These are phyloP conservation scores for Fagus sylvatica DNA, from an alignment of 306 rosid species.

Conservation along the genomic window DNA sequence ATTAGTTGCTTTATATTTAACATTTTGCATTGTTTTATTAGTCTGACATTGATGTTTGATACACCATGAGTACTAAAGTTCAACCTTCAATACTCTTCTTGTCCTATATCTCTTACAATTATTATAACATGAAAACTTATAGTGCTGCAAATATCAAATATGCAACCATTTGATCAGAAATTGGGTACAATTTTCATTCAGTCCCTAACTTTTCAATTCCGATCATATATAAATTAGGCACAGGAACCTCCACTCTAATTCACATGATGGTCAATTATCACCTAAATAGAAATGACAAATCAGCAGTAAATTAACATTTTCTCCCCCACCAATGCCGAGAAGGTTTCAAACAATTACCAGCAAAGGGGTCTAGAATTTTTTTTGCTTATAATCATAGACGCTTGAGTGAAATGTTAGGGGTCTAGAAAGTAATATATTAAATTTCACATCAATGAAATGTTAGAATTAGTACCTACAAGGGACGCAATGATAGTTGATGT, in stretches of 20 bases:
- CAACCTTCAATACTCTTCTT: constrained; percentile 24
- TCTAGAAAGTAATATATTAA: constrained; percentile 50
- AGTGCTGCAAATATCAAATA: constrained; percentile 5
- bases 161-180: constrained; percentile 15
- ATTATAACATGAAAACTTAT: constrained; percentile 31
- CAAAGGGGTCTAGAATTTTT: constrained; percentile 19
- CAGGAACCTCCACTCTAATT: constrained; percentile 44
- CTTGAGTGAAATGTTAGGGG: constrained; percentile 34
- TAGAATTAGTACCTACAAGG: constrained; percentile 40
- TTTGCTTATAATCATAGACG: constrained; percentile 29
- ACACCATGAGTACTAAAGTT: constrained; percentile 25
- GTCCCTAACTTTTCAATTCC: constrained; percentile 19
- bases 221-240: constrained; percentile 41
- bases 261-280: constrained; percentile 60
- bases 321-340: constrained; percentile 36
- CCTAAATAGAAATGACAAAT: constrained; percentile 40
- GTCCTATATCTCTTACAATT: constrained; percentile 18
- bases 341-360: constrained; percentile 22
- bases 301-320: constrained; percentile 33
- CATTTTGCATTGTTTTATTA: neutral
- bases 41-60: neutral
- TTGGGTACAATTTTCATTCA: constrained; percentile 30
- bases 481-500: constrained; percentile 52
- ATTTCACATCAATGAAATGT: constrained; percentile 38
- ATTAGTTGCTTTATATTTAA: neutral